Base-by-base conservation (phyloP, 805 yeast species). In the Lipomyces yamadae region DNA sequence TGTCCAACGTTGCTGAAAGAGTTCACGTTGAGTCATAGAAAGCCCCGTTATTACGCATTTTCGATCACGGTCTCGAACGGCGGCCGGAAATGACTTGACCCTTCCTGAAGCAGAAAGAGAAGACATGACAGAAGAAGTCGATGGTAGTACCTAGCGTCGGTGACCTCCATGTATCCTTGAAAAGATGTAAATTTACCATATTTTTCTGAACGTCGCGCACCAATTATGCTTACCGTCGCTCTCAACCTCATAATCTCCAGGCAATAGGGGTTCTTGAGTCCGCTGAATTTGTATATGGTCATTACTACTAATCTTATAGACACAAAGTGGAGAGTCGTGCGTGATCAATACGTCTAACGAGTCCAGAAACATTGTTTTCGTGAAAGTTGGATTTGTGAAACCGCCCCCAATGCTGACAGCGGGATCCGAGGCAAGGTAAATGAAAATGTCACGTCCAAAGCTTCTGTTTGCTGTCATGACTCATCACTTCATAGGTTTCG, bases 41-140 rank as follows among this genome's bases (percentile, higher is more conserved):
- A 48, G 18, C 53, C 53, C 53, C 18, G 53, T 48, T 4, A 48
- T 48, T 48, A 48, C 53, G 53, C 53, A 48, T 48, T 18, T 48
- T 15, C 53, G 53, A 48, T 48, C 53, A 48, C 53, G 53, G 24
- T 48, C 53, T 48, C 53, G 53, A 48, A 48, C 53, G 11, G 53
- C 53, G 53, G 15, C 11, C 53, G 11, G 53, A 48, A 48, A 48
- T 48, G 53, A 48, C 53, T 5, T 48, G 15, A 48, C 53, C 15
- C 53, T 48, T 11, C 53, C 53, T 48, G 53, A 48, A 11, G 53
- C 11, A 48, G 53, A 48, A 18, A 4, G 53, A 48, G 53, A 48
- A 48, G 53, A 48, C 53, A 7, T 48, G 53, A 18, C 53, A 48
- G 53, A 48, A 48, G 7, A 48, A 48, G 53, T 48, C 53, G 53